Evolutionary conservation across 2,329 filamentous ascomycete species (phyloP).

Genomic region (Ramichloridium luteum): DNA sequence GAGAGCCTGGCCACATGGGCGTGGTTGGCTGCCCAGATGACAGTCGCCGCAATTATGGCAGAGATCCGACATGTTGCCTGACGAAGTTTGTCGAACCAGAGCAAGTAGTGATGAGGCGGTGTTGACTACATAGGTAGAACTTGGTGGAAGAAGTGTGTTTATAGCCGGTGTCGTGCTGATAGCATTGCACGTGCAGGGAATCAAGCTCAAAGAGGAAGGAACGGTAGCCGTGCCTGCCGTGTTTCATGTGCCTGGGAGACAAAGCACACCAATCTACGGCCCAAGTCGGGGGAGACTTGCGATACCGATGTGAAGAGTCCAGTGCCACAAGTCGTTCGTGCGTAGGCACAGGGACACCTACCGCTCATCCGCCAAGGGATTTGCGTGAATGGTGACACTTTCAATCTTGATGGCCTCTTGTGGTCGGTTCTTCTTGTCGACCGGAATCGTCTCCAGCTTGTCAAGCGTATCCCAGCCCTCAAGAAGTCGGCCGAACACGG

Average conservation of each 20-base stretch:
- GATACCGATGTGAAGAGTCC: too few relatives aligned
- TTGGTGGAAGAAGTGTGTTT: too few relatives aligned
- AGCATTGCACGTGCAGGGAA: neutral
- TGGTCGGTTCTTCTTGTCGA: constrained; percentile 69
- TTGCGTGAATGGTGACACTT: constrained; percentile 62
- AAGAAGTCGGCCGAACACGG: constrained; percentile 64
- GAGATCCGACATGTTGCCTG: constrained; percentile 15
- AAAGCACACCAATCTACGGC: too few relatives aligned
- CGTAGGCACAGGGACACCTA: too few relatives aligned
- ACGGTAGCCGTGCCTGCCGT: neutral
- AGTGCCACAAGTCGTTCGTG: too few relatives aligned
- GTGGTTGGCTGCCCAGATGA: constrained; percentile 12
- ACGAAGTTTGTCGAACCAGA: constrained; percentile 1
- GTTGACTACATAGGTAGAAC: too few relatives aligned
- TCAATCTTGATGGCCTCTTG: constrained; percentile 56
- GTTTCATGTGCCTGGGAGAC: neutral
- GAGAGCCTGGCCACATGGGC: constrained; percentile 10
- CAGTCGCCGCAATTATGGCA: constrained; percentile 17
- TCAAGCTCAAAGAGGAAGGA: neutral
- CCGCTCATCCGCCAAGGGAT: constrained; percentile 51
- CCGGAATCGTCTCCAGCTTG: constrained; percentile 56
- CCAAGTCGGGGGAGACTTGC: too few relatives aligned
- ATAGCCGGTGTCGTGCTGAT: neutral
- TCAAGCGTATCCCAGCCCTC: constrained; percentile 50
- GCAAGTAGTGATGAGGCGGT: neutral